Base-by-base conservation (phyloP, 2,329 filamentous ascomycete genomes). In the Arachnopeziza araneosa region DNA sequence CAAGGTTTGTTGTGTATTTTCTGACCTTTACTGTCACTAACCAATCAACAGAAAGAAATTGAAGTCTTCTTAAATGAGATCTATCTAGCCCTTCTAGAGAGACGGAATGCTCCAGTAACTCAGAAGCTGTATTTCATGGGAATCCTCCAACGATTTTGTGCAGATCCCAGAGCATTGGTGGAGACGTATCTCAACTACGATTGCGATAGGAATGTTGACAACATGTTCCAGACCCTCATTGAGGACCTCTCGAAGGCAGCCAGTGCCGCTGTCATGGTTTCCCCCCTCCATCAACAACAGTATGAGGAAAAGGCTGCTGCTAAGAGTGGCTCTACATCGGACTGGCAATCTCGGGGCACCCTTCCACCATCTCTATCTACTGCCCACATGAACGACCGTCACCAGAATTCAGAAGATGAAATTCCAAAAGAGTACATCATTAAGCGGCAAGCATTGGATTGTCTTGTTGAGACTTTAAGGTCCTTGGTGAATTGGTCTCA, bases 151-250 rank as follows among this genome's bases (percentile, higher is more conserved):
- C 83, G 93, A 60, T 80, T 99, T 54, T 93, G 89, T 61, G 86
- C 85, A 19, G 95, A 99, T 72, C 91, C 93, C 1, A 84, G 91
- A 66, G 93, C 91, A 0, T 75, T 99, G 54, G 95, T 99, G 19
- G 95, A 99, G 75, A 88, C 93, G 17, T 99, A 99, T 74, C 83
- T 99, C 64, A 99, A 99, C 75, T 99, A 99, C 71, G 95, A 99
- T 73, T 99, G 95, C 76, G 96, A 98, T 70, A 84, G 93, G 62
- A 92, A 91, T 50, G 84, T 98, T 61, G 93, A 98, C 76, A 99
- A 99, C 74, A 95, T 98, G 75, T 99, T 96, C 73, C 95, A 99
- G 75, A 88, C 84, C 22, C 87, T 98, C 57, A 93, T 99, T 55
- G 96, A 99, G 73, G 92, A 98, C 74, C 78, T 99, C 21, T 95